phyloP scores from a whole-genome alignment of 139 green algal genomes.

The Picochlorum costavermella region DNA sequence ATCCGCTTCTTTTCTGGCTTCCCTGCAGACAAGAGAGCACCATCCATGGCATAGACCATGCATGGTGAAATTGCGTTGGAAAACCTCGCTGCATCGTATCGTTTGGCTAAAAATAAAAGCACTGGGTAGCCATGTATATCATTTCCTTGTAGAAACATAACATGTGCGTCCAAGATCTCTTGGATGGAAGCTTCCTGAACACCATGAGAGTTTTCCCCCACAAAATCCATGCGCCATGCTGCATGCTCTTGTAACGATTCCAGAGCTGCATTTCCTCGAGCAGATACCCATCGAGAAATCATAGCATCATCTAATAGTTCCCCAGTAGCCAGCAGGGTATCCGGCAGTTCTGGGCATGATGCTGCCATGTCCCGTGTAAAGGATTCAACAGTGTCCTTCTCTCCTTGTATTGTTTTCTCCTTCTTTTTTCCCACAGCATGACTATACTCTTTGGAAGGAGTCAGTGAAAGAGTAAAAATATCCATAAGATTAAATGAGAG shows the following conservation, averaged over 20 bases:
- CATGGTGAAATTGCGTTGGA: conserved; percentile 21
- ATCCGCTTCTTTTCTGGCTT: conserved; percentile 27
- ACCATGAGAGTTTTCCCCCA: background rate
- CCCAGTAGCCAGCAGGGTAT: background rate
- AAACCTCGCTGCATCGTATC: conserved; percentile 4
- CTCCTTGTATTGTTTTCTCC: too few relatives aligned
- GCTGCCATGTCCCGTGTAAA: too few relatives aligned
- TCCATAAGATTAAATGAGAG: too few relatives aligned
- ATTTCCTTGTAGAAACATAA: conserved; percentile 37
- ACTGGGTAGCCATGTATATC: conserved; percentile 25
- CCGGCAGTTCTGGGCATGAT: background rate
- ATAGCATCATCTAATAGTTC: conserved; percentile 14
- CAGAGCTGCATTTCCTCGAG: conserved; percentile 17
- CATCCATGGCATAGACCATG: conserved; percentile 36
- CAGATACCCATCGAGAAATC: conserved; percentile 23
- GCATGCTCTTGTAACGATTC: conserved; percentile 19
- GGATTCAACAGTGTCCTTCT: too few relatives aligned
- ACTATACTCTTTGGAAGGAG: too few relatives aligned
- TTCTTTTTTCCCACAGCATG: too few relatives aligned
- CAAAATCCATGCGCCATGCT: conserved; percentile 21
- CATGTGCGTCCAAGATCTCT: conserved; percentile 31
- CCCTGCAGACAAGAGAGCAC: conserved; percentile 22
- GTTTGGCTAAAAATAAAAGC: conserved; percentile 22
- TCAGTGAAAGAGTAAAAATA: too few relatives aligned
- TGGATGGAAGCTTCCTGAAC: conserved; percentile 25